These are phyloP conservation scores for Serendipita vermifera DNA, from an alignment of 768 basidiomycete genomes.

Conservation along the genomic window DNA sequence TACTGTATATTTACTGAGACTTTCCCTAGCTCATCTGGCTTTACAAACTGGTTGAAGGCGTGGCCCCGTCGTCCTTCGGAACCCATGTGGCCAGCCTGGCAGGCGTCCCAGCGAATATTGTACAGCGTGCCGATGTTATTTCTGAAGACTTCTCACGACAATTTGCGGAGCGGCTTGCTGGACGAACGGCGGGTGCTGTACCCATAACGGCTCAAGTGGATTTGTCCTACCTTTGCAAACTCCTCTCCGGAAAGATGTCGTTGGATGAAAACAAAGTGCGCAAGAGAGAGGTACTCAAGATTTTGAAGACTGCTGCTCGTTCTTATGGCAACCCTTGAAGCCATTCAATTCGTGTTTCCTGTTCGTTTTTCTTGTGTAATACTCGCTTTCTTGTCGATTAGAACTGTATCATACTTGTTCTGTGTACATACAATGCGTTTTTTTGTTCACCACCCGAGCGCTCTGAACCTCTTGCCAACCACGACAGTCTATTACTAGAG, in stretches of 20 bases:
- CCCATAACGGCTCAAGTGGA: constrained; percentile 81
- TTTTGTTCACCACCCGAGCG: too few species aligned
- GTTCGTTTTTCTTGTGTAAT: too few species aligned
- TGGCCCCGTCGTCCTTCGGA: constrained; percentile 80
- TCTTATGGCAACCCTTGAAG: too few species aligned
- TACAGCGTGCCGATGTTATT: constrained; percentile 75
- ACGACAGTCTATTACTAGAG: too few species aligned
- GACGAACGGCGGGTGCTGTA: constrained; percentile 41
- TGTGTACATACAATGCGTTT: too few species aligned
- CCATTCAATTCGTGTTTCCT: too few species aligned
- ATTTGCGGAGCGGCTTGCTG: constrained; percentile 69
- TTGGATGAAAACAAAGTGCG: constrained; percentile 44
- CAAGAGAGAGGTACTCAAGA: constrained; percentile 38
- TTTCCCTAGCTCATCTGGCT: constrained; percentile 67
- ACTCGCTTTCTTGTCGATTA: too few species aligned
- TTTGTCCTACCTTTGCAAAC: constrained; percentile 57
- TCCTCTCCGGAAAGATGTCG: constrained; percentile 23
- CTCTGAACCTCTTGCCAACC: too few species aligned
- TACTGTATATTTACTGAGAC: not conserved
- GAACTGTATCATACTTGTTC: too few species aligned
- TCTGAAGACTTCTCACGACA: constrained; percentile 77
- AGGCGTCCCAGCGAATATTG: constrained; percentile 74
- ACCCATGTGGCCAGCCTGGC: constrained; percentile 93
- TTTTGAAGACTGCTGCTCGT: constrained; percentile 36
- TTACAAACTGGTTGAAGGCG: constrained; percentile 83